These are phyloP conservation scores for Hyaloscypha hepaticicola DNA, from an alignment of 495 filamentous ascomycete genomes.

Conservation along the genomic window DNA sequence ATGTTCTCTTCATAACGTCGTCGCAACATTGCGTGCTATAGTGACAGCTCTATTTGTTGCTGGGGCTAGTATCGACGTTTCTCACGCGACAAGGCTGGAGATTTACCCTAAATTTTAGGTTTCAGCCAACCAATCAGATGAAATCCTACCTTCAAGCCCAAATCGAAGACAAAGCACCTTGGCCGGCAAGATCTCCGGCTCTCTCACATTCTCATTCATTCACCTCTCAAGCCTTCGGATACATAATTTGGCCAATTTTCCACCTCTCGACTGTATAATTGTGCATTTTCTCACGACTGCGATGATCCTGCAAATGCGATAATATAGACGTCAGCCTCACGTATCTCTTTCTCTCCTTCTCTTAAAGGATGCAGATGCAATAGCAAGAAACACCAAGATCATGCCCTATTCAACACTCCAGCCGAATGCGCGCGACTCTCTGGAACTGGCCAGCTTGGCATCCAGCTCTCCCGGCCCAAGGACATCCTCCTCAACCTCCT, in stretches of 20 bases:
- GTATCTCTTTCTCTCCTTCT: too few species aligned
- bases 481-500: conserved; percentile 57
- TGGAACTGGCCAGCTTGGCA: conserved; percentile 93
- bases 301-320: not conserved
- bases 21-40: conserved; percentile 22
- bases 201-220: not conserved
- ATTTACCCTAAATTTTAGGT: not conserved
- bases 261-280: conserved; percentile 34
- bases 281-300: conserved; percentile 19
- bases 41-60: conserved; percentile 23
- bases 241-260: conserved; percentile 35
- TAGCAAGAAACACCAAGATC: conserved; percentile 12
- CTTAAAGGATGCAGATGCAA: conserved; percentile 10
- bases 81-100: conserved; percentile 6
- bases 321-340: conserved; percentile 1
- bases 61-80: not conserved
- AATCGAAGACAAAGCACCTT: not conserved
- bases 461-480: conserved; percentile 54
- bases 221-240: conserved; percentile 13
- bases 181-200: conserved; percentile 20
- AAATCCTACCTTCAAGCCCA: too few species aligned
- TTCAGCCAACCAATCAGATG: too few species aligned
- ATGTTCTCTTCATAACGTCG: conserved; percentile 7
- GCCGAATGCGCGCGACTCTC: conserved; percentile 72
- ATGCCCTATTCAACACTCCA: conserved; percentile 32